phyloP scores from a whole-genome alignment of 2,329 filamentous ascomycete species.

The Aspergillus viridinutans region DNA sequence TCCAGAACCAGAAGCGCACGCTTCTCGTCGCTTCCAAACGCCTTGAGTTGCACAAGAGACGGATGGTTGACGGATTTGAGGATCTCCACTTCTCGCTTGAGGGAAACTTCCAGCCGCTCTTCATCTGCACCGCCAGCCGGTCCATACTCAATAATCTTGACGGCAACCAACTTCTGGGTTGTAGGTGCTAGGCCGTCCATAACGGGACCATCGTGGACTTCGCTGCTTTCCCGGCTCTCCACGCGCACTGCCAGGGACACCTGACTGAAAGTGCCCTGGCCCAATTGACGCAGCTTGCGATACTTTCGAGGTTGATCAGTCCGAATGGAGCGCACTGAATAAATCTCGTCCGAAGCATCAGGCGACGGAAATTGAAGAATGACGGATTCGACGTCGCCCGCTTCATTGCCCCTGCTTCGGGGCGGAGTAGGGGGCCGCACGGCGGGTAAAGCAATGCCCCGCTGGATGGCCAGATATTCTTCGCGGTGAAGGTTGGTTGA shows the following conservation, averaged over 20 bases:
- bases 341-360: conserved; percentile 53
- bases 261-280: conserved; percentile 92
- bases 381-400: conserved; percentile 41
- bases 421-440: conserved; percentile 73
- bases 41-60: conserved; percentile 84
- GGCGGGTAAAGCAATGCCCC: conserved; percentile 63
- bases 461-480: conserved; percentile 70
- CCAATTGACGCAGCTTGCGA: conserved; percentile 73
- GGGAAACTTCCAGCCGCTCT: conserved; percentile 84
- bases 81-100: conserved; percentile 93
- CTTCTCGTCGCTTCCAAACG: conserved; percentile 79
- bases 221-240: conserved; percentile 45
- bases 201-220: conserved; percentile 5
- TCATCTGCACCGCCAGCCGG: conserved; percentile 90
- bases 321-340: conserved; percentile 63
- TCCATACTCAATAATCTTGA: conserved; percentile 94
- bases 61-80: conserved; percentile 85
- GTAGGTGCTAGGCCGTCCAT: conserved; percentile 21
- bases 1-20: conserved; percentile 81
- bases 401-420: conserved; percentile 62
- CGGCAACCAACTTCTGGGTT: conserved; percentile 79
- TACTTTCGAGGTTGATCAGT: conserved; percentile 71
- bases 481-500: conserved; percentile 62
- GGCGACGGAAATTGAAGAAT: conserved; percentile 18
- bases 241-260: conserved; percentile 88